phyloP scores from a whole-genome alignment of 148 eudicot species.

The Tetragonia tetragonoides region DNA sequence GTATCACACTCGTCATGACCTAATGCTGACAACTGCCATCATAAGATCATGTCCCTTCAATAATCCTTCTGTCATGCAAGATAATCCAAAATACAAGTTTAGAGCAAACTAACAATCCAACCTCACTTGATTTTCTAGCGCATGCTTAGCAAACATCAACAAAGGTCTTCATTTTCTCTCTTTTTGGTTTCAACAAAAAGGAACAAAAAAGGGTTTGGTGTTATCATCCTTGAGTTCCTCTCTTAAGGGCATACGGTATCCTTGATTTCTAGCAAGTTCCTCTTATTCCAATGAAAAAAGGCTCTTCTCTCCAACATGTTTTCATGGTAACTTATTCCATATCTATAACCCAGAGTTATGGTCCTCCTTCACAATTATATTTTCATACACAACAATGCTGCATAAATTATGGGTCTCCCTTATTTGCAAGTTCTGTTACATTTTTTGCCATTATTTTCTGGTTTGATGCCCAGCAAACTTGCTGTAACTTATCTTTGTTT shows the following conservation, averaged over 20 bases:
- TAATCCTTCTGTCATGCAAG: too few species aligned
- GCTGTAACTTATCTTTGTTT: not conserved
- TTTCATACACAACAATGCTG: not conserved
- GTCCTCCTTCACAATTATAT: not conserved
- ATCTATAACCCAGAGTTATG: not conserved
- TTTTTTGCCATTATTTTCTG: too few species aligned
- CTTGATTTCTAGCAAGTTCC: not conserved
- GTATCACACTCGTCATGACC: too few species aligned
- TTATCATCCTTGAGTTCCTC: too few species aligned
- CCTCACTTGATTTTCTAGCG: not conserved
- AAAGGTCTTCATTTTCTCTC: not conserved
- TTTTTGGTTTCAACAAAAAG: not conserved
- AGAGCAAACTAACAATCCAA: too few species aligned
- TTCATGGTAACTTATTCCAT: not conserved
- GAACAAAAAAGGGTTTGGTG: too few species aligned
- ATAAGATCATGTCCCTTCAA: too few species aligned
- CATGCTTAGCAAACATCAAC: not conserved
- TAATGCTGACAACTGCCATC: too few species aligned
- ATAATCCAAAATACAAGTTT: too few species aligned
- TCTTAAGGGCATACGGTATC: not conserved
- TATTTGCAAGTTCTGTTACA: not conserved
- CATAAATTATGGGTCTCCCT: not conserved
- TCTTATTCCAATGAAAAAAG: too few species aligned
- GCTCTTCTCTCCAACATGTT: not conserved
- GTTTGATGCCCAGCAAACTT: not conserved